Base-by-base conservation (phyloP, 148 eudicot species). In the Salicornia ramosissima region DNA sequence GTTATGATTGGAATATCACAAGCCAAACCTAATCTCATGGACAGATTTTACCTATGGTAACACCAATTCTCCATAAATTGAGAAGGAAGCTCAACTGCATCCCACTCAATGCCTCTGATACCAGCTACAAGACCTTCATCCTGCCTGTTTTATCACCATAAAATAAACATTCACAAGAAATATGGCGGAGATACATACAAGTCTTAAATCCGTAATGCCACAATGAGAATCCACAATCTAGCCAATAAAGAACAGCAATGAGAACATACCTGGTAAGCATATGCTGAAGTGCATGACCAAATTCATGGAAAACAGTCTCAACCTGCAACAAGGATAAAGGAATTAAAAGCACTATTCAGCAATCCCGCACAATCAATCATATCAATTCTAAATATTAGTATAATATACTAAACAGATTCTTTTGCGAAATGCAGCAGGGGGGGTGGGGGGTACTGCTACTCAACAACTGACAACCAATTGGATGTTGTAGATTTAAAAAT, bases 41-140 rank as follows among this genome's bases (percentile, higher is more conserved):
- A 73, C 31, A 63, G 39, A 18, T 63, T 58, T 67, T 80, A 94
- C 99, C 96, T 84, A 68, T 94, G 99, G 82, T 94, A 94, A 75
- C 99, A 94, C 97, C 99, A 94, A 77, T 94, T 94, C 77, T 94
- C 99, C 99, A 94, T 94, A 75, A 94, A 94, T 39, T 94, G 99
- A 71, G 99, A 94, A 39, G 99, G 99, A 61, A 94, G 85, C 83
- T 94, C 99, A 64, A 94, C 97, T 68, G 99, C 99, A 87, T 91
- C 99, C 99, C 97, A 91, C 82, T 94, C 99, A 57, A 94, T 82
- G 47, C 91, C 91, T 70, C 99, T 85, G 67, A 91, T 94, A 70
- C 99, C 99, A 80, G 99, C 86, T 74, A 94, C 96, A 70, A 91
- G 89, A 70, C 99, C 96, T 82, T 94, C 99, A 82, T 94, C 99